phyloP scores from a whole-genome alignment of 805 yeast species.

The Candida silvatica region DNA sequence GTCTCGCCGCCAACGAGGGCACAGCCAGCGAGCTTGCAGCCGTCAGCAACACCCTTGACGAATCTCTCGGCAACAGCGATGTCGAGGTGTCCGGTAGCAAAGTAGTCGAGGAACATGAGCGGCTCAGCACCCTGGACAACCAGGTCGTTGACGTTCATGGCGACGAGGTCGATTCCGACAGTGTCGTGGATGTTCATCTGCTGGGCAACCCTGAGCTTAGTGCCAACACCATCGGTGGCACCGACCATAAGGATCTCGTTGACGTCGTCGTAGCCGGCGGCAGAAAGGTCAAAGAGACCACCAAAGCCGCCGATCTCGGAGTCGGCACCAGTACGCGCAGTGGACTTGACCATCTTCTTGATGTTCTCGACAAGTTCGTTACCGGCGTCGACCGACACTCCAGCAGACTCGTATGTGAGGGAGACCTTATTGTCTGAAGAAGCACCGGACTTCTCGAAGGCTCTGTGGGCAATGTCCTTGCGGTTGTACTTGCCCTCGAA shows the following conservation, averaged over 20 bases:
- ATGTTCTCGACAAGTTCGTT: conserved; percentile 83
- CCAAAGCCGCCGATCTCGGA: conserved; percentile 99
- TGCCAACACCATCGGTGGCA: conserved; percentile 99
- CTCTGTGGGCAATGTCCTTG: conserved; percentile 92
- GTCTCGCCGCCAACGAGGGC: conserved; percentile 99
- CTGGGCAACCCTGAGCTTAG: conserved; percentile 93
- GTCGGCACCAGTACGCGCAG: conserved; percentile 93
- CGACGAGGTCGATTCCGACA: conserved; percentile 98
- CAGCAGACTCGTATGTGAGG: conserved; percentile 90
- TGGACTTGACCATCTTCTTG: conserved; percentile 83
- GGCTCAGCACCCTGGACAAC: conserved; percentile 99
- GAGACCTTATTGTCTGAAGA: conserved; percentile 13
- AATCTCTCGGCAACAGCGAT: conserved; percentile 77
- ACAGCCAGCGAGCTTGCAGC: conserved; percentile 92
- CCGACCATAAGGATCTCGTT: conserved; percentile 81
- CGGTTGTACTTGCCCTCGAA: conserved; percentile 78
- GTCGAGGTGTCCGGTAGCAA: conserved; percentile 90
- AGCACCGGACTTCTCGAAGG: conserved; percentile 40
- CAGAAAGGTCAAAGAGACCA: conserved; percentile 84
- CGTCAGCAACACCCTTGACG: conserved; percentile 93
- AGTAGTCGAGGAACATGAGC: conserved; percentile 87
- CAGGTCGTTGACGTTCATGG: conserved; percentile 97
- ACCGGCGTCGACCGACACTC: conserved; percentile 97
- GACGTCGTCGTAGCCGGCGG: conserved; percentile 74
- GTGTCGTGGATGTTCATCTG: conserved; percentile 82